Base-by-base conservation (phyloP, 2,329 filamentous ascomycete species). In the Epichloe gansuensis region DNA sequence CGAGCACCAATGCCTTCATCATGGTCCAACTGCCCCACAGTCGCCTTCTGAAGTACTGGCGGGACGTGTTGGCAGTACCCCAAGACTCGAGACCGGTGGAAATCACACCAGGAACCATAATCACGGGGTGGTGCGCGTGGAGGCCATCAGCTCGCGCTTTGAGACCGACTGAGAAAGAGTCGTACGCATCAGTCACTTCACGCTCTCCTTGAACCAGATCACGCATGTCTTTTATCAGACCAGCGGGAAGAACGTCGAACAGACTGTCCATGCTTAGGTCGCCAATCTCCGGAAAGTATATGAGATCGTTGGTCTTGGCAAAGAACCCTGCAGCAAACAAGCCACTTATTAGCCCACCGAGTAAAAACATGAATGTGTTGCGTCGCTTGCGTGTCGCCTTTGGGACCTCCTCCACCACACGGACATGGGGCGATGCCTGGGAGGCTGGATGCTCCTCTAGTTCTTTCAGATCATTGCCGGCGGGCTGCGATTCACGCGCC, bases 21-120 rank as follows among this genome's bases (percentile, higher is more conserved):
- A 98, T 98, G 58, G 82, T 95, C 93, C 94, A 98, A 60, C 89
- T 95, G 4, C 93, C 93, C 93, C 93, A 98, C 48, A 98, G 72
- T 51, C 93, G 78, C 71, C 94, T 95, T 57, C 93, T 79, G 68
- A 98, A 98, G 69, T 97, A 98, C 54, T 85, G 86, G 38, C 89
- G 80, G 7, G 91, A 95, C 43, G 77, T 74, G 63, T 91, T 87
- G 49, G 86, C 83, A 0, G 93, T 97, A 4, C 91, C 89, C 93
- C 93, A 98, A 47, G 89, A 95, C 69, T 98, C 93, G 25, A 98
- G 78, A 1, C 93, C 93, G 0, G 93, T 97, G 0, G 93, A 97
- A 60, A 98, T 98, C 54, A 98, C 93, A 4, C 93, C 93, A 0
- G 93, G 93, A 9, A 98, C 83, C 91, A 98, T 97, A 57, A 98